These are phyloP conservation scores for Moesziomyces aphidis DNA, from an alignment of 1,284 basidiomycete species.

Conservation along the genomic window DNA sequence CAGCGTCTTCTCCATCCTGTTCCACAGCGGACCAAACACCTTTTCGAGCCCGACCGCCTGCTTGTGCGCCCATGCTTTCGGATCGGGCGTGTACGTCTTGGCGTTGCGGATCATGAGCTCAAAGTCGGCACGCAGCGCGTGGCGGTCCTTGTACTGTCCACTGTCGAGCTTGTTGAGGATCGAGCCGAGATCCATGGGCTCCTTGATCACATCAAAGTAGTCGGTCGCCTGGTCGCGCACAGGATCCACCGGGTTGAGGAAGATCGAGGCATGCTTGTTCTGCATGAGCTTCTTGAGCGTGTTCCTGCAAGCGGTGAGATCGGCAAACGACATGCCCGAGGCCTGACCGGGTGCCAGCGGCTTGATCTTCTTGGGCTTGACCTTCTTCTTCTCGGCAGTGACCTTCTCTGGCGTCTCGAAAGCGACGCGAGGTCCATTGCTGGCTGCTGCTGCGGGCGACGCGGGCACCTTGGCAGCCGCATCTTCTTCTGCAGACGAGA, in stretches of 20 bases:
- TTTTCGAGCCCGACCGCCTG: conserved; percentile 81
- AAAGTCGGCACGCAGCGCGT: conserved; percentile 87
- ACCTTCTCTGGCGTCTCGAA: conserved; percentile 48
- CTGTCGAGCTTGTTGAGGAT: conserved; percentile 87
- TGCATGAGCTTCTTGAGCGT: conserved; percentile 80
- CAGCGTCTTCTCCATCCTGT: conserved; percentile 64
- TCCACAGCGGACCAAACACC: conserved; percentile 86
- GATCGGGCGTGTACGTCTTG: conserved; percentile 80
- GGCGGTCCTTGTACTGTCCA: conserved; percentile 83
- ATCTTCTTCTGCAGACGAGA: conserved; percentile 17
- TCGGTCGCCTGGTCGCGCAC: conserved; percentile 66
- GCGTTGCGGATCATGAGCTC: conserved; percentile 89
- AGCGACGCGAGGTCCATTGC: conserved; percentile 43
- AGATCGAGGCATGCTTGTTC: conserved; percentile 77
- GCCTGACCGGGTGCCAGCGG: conserved; percentile 72
- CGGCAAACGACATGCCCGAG: conserved; percentile 82
- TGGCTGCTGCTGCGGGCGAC: conserved; percentile 2
- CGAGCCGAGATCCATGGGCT: conserved; percentile 94
- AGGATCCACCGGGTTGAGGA: conserved; percentile 83
- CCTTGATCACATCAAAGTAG: conserved; percentile 89
- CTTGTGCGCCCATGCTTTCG: conserved; percentile 79
- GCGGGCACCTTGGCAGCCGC: conserved; percentile 10
- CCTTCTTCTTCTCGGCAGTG: conserved; percentile 64
- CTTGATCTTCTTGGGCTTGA: conserved; percentile 65
- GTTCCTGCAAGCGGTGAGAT: conserved; percentile 82